A percentile compares a stretch with the other conserved stretches of the same genome.
Evolutionary conservation across 1,284 basidiomycete species (phyloP).

Genomic region (Vanrija humicola): DNA sequence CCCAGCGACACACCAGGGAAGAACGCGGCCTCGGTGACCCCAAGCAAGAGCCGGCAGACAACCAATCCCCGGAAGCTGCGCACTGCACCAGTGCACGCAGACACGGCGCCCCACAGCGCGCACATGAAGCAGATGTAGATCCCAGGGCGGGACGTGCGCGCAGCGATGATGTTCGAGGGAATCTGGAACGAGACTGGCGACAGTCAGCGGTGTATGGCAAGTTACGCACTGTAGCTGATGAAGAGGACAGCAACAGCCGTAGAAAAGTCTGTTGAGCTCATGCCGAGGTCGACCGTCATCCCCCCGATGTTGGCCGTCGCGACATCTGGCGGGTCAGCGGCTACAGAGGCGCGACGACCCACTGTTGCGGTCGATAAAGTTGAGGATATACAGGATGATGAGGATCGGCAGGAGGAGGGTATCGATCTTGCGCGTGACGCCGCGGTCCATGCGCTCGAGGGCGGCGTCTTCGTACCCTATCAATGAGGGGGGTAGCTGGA

Average conservation of each 20-base stretch:
- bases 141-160: constrained; percentile 5
- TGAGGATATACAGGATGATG: background rate
- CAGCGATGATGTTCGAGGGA: constrained; percentile 29
- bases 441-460: constrained; percentile 23
- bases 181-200: constrained; percentile 26
- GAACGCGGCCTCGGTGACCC: constrained; percentile 27
- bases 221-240: constrained; percentile 11
- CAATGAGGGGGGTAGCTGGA: constrained; percentile 6
- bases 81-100: constrained; percentile 31
- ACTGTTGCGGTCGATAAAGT: background rate
- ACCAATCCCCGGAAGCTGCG: constrained; percentile 28
- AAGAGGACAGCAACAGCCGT: constrained; percentile 32
- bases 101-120: constrained; percentile 36
- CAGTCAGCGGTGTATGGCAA: constrained; percentile 6
- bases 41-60: constrained; percentile 28
- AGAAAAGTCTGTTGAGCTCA: constrained; percentile 20
- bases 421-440: constrained; percentile 35
- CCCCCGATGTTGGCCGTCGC: constrained; percentile 30
- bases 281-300: constrained; percentile 11
- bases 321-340: constrained; percentile 16
- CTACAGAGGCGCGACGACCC: background rate
- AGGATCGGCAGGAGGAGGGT: constrained; percentile 22
- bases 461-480: constrained; percentile 27
- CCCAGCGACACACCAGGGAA: constrained; percentile 10
- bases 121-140: constrained; percentile 15